Base-by-base conservation (phyloP, 192 early-diverging fungal genomes). In the Backusella sp. region DNA sequence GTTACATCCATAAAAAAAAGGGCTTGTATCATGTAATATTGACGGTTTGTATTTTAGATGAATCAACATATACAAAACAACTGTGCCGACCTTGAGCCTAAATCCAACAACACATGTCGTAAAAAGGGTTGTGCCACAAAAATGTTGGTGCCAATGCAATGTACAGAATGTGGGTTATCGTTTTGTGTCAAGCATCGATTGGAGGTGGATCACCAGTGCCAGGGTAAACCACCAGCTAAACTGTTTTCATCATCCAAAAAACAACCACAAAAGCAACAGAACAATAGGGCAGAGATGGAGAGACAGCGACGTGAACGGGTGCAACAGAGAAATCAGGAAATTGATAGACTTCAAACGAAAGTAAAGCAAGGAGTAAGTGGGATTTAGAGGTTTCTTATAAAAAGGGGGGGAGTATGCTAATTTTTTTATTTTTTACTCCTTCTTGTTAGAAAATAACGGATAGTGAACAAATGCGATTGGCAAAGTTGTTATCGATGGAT, bases 141-240 rank as follows among this genome's bases (percentile, higher is more conserved):
- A 66, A 84, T 91, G 11, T 73, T 92, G 21, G 90, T 95, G 4
- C 88, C 87, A 35, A 89, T 94, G 15, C 59, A 82, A 37, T 96
- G 95, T 80, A 75, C 86, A 21, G 80, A 76, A 11, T 96, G 95
- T 79, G 73, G 81, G 21, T 75, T 85, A 32, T 84, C 84, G 37
- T 95, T 88, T 74, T 96, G 95, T 80, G 83, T 96, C 62, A 91
- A 91, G 74, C 95, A 96, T 84, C 88, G 94, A 32, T 80, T 94
- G 41, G 90, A 92, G 46, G 73, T 79, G 32, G 93, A 93, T 66
- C 95, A 96, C 76, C 75, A 86, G 8, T 96, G 95, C 70, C 70
- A 81, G 36, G 72, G 72, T 23, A 34, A 70, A 68, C 49, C 62
- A 35, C 46, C 72, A 30, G 12, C 6, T 32, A 39, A 39, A 23